These are phyloP conservation scores for Saccharomycopsis microspora DNA, from an alignment of 805 yeast genomes.

Conservation along the genomic window DNA sequence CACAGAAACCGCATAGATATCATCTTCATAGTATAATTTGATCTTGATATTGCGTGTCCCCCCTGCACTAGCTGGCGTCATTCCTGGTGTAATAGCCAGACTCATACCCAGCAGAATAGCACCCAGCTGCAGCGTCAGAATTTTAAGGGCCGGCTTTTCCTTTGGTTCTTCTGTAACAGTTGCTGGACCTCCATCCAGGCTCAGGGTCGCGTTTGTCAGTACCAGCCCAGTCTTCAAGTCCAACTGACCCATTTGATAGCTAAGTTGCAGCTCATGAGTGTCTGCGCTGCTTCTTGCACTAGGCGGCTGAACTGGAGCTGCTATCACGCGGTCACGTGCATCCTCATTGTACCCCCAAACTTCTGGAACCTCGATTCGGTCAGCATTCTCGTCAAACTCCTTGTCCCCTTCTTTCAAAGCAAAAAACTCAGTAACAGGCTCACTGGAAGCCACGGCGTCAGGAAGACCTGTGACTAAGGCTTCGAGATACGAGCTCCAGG, in stretches of 20 bases:
- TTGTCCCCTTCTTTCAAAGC: slow-evolving; percentile 34
- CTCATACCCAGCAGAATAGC: too few relatives aligned
- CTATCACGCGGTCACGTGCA: slow-evolving; percentile 5
- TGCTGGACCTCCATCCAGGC: slow-evolving; percentile 1
- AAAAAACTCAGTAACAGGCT: slow-evolving; percentile 33
- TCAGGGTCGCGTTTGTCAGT: slow-evolving; percentile 11
- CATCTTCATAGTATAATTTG: slow-evolving; percentile 71
- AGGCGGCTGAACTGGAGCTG: slow-evolving; percentile 1
- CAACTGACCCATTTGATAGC: slow-evolving; percentile 9
- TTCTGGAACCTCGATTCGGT: slow-evolving; percentile 10
- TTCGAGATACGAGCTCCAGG: too few relatives aligned
- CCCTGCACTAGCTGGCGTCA: background rate
- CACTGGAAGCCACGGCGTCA: too few relatives aligned
- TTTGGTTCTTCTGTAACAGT: background rate
- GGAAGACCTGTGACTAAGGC: too few relatives aligned
- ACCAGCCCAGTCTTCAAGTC: slow-evolving; percentile 12
- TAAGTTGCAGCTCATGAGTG: slow-evolving; percentile 7
- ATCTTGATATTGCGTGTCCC: slow-evolving; percentile 38
- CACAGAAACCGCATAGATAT: slow-evolving; percentile 61
- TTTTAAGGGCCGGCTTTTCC: background rate
- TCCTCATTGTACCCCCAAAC: slow-evolving; percentile 16
- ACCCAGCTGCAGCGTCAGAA: background rate
- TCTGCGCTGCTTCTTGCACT: slow-evolving; percentile 10
- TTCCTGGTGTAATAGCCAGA: too few relatives aligned
- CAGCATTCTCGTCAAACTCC: slow-evolving; percentile 15